phyloP scores from a whole-genome alignment of 129 eudicot genomes.

The Pittosporum tobira region DNA sequence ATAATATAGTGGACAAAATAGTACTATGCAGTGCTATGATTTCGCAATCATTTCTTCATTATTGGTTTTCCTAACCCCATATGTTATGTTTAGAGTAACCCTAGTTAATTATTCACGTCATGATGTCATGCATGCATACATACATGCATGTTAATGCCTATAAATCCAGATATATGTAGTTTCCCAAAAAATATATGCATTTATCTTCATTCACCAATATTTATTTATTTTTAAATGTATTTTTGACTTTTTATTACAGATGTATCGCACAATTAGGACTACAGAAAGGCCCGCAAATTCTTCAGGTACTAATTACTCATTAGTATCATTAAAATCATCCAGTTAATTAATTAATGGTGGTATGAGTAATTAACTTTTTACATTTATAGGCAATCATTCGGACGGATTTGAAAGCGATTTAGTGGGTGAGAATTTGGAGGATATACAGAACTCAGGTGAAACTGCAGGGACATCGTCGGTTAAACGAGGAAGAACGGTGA shows the following conservation, averaged over 20 bases:
- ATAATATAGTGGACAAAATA: conserved; percentile 3
- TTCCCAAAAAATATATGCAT: conserved; percentile 5
- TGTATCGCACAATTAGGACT: conserved; percentile 88
- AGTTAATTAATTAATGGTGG: too few relatives aligned
- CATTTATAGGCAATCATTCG: conserved; percentile 54
- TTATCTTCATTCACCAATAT: too few relatives aligned
- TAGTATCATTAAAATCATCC: too few relatives aligned
- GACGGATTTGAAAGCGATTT: conserved; percentile 62
- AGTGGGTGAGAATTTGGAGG: conserved; percentile 65
- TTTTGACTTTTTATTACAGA: conserved; percentile 33
- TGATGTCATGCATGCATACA: not conserved
- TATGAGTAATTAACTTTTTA: not conserved
- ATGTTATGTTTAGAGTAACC: too few relatives aligned
- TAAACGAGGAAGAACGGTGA: conserved; percentile 24
- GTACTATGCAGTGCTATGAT: conserved; percentile 41
- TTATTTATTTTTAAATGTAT: not conserved
- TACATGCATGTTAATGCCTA: not conserved
- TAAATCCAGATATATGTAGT: conserved; percentile 2
- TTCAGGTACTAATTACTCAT: conserved; percentile 55
- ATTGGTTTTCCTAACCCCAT: conserved; percentile 8
- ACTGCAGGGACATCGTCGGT: conserved; percentile 20
- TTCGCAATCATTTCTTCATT: conserved; percentile 68
- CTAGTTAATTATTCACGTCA: not conserved
- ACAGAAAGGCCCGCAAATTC: conserved; percentile 80
- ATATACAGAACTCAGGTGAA: conserved; percentile 31